Percentiles rank a stretch among this genome's conserved stretches.
Conservation (phyloP, 1,284 basidiomycete genomes). For the Leccinum huronense region DNA sequence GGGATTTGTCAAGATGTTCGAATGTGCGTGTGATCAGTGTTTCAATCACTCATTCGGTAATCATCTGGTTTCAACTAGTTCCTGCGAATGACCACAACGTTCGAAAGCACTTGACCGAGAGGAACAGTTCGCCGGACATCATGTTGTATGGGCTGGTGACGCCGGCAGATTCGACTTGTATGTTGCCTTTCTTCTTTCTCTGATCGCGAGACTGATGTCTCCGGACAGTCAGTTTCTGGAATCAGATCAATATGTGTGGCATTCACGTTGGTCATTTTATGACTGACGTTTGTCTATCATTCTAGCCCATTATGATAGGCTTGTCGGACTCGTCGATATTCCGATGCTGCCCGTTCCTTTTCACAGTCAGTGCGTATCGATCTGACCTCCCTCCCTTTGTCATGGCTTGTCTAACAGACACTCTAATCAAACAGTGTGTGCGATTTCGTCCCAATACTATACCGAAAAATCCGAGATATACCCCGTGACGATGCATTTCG, state of each 20-base stretch:
- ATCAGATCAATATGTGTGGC: constrained; percentile 61
- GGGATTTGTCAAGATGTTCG: constrained; percentile 58
- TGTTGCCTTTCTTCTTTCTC: constrained; percentile 31
- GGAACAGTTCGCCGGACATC: constrained; percentile 79
- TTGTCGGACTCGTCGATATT: constrained; percentile 74
- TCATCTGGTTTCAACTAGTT: constrained; percentile 37
- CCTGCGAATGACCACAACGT: constrained; percentile 67
- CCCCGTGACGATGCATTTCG: constrained; percentile 84
- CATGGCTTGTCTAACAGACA: constrained; percentile 3
- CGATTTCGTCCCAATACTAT: constrained; percentile 74
- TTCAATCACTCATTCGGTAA: not conserved
- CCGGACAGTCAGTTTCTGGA: constrained; percentile 60
- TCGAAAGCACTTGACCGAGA: constrained; percentile 73
- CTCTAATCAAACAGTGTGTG: constrained; percentile 54
- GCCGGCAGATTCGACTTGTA: constrained; percentile 83
- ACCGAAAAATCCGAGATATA: constrained; percentile 75
- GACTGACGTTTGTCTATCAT: constrained; percentile 8
- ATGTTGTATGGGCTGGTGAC: constrained; percentile 80
- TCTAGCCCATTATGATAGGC: constrained; percentile 63
- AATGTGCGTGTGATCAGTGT: constrained; percentile 43
- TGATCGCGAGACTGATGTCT: constrained; percentile 11
- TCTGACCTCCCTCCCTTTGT: not conserved
- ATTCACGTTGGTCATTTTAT: not conserved
- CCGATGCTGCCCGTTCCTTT: constrained; percentile 76
- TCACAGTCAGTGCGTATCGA: constrained; percentile 68